These are phyloP conservation scores for Hanseniaspora clermontiae DNA, from an alignment of 805 yeast genomes.

Conservation along the genomic window DNA sequence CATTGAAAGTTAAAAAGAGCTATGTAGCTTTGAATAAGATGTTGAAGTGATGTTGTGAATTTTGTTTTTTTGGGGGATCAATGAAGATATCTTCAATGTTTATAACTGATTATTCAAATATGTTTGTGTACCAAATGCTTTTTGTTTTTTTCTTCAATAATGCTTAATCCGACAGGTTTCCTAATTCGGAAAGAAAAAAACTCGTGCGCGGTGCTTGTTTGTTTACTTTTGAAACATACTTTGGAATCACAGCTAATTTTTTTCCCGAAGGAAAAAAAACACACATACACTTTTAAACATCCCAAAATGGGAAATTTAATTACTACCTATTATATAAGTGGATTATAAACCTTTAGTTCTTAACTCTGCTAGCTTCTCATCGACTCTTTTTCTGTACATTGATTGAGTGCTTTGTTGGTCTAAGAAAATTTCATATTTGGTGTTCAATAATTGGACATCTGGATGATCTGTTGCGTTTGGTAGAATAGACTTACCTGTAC, in stretches of 20 bases:
- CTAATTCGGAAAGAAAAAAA: too few relatives aligned
- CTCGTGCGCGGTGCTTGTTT: neutral
- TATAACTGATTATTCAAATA: too few relatives aligned
- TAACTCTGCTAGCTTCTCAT: conserved; percentile 21
- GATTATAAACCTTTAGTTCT: neutral
- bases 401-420: conserved; percentile 79
- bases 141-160: neutral
- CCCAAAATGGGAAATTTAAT: neutral
- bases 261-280: too few relatives aligned
- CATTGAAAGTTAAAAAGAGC: neutral
- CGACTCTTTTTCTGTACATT: conserved; percentile 60
- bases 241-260: too few relatives aligned
- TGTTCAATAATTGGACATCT: conserved; percentile 57
- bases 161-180: too few relatives aligned
- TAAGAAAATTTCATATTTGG: conserved; percentile 73
- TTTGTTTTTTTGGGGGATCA: neutral
- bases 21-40: too few relatives aligned
- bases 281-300: neutral
- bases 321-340: neutral
- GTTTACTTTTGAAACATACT: neutral
- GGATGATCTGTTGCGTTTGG: conserved; percentile 50
- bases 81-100: too few relatives aligned
- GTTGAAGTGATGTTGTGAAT: neutral
- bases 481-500: conserved; percentile 64
- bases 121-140: neutral